Evolutionary conservation across 768 basidiomycete species (phyloP), one percentile per base, ranked within the genome.

Genomic region (Leucocoprinus sp.): DNA sequence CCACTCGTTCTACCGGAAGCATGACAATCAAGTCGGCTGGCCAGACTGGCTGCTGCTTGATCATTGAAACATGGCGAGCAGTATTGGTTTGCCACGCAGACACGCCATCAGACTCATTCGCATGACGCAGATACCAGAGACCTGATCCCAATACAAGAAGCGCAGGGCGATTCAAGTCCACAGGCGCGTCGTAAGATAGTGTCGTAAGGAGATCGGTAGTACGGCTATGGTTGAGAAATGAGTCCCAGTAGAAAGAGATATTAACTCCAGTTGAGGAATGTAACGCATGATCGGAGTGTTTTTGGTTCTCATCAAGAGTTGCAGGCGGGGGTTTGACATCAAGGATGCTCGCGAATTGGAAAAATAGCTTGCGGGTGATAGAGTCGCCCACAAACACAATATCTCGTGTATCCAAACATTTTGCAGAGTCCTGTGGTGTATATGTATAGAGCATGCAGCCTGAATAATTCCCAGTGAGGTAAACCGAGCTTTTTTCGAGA

Each of bases 371-470:
- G 38, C 92, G 71, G 11, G 87, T 84, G 26, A 84, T 77, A 14
- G 89, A 93, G 60, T 96, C 92, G 15, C 92, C 92, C 33, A 87
- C 66, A 58, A 95, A 95, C 31, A 84, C 68, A 28, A 91, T 64
- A 6, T 72, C 74, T 51, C 75, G 68, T 4, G 72, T 71, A n/a
- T 62, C 60, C 17, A 88, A 61, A 56, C 87, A 90, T 11, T 58
- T 55, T 6, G 65, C 57, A 22, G 70, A 69, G 42, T 87, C 79
- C 5, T 63, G 64, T 4, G 76, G 60, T 41, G 68, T 67, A 59
- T 91, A 89, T 24, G 66, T 56, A 60, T 84, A 65, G 37, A 88
- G 70, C 78, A 91, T 89, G 58, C 91, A 93, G 22, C 87, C 88
- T 92, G 53, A 11, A 33, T 44, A 43, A 36, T 35, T 33, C 12